Conservation (phyloP, 2,329 filamentous ascomycete species). For the Diaporthe sp. region DNA sequence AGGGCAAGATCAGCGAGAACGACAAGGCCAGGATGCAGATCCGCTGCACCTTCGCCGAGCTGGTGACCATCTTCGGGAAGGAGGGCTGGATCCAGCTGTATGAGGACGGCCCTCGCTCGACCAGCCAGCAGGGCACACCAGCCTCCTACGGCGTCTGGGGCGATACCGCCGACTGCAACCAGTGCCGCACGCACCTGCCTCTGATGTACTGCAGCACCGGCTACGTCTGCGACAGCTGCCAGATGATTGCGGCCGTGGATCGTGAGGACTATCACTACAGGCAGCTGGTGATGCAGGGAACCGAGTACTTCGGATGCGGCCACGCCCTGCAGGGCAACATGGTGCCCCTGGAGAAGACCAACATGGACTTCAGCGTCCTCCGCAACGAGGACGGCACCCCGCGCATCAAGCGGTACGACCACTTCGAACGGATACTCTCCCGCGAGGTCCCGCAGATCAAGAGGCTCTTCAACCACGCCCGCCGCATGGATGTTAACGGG, state of each 20-base stretch:
- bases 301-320: constrained; percentile 15
- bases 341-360: constrained; percentile 7
- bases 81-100: constrained; percentile 25
- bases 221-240: constrained; percentile 32
- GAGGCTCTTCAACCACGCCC: neutral
- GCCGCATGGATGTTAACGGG: neutral
- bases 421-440: constrained; percentile 15
- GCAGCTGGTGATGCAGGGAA: neutral
- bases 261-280: constrained; percentile 26
- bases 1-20: neutral
- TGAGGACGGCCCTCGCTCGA: constrained; percentile 23
- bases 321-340: neutral
- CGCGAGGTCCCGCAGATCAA: neutral
- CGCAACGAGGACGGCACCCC: neutral
- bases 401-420: neutral
- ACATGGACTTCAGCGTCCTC: constrained; percentile 23
- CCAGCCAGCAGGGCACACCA: neutral
- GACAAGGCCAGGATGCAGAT: constrained; percentile 1
- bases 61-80: constrained; percentile 28
- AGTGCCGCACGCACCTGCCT: constrained; percentile 9
- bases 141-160: constrained; percentile 29
- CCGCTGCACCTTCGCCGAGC: constrained; percentile 21
- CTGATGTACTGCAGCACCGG: constrained; percentile 23
- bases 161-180: neutral
- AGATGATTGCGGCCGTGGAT: neutral